These are phyloP conservation scores for Fusarium virguliforme DNA, from an alignment of 2,329 filamentous ascomycete species.

Conservation along the genomic window DNA sequence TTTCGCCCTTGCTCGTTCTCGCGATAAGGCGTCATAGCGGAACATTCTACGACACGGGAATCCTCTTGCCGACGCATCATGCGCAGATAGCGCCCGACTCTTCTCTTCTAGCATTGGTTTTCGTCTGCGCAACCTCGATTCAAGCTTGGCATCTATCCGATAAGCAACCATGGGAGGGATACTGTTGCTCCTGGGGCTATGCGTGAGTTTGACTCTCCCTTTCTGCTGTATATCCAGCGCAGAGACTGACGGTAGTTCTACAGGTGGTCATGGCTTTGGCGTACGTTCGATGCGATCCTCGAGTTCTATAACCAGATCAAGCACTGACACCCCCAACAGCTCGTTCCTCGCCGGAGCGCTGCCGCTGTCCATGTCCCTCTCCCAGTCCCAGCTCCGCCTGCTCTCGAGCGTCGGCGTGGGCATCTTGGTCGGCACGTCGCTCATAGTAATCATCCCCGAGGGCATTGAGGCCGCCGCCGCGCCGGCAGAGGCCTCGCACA, in stretches of 20 bases:
- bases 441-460: constrained; percentile 98
- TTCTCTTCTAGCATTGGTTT: constrained; percentile 24
- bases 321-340: constrained; percentile 64
- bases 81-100: constrained; percentile 44
- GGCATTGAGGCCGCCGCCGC: constrained; percentile 91
- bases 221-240: constrained; percentile 12
- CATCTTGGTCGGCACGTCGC: constrained; percentile 92
- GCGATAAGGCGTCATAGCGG: constrained; percentile 25
- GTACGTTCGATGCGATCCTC: constrained; percentile 59
- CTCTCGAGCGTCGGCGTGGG: constrained; percentile 95
- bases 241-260: constrained; percentile 42
- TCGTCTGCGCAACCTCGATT: constrained; percentile 29
- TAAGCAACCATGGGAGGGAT: constrained; percentile 58
- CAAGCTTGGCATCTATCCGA: constrained; percentile 26
- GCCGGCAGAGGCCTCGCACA: constrained; percentile 60
- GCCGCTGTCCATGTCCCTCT: constrained; percentile 89
- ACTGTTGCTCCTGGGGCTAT: constrained; percentile 59
- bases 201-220: constrained; percentile 54
- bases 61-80: constrained; percentile 39
- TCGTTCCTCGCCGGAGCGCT: constrained; percentile 95
- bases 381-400: constrained; percentile 87
- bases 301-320: constrained; percentile 31
- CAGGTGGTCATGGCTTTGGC: constrained; percentile 73
- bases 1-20: constrained; percentile 22
- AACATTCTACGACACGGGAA: constrained; percentile 11